These are phyloP conservation scores for Bidens hawaiensis DNA, from an alignment of 140 eudicot genomes.

Conservation along the genomic window DNA sequence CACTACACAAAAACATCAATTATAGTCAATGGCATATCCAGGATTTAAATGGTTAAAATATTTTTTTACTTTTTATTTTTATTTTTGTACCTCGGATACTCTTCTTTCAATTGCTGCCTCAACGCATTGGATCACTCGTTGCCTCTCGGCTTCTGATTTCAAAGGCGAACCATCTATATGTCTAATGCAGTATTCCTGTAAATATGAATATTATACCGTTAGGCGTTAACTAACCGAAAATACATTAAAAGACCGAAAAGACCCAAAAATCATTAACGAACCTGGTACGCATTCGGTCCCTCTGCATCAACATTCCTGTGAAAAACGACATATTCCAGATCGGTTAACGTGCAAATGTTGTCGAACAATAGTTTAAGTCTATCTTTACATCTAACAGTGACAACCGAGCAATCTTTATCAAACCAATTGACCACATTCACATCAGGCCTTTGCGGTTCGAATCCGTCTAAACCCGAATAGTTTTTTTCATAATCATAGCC, in stretches of 20 bases:
- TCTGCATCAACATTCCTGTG: constrained; percentile 89
- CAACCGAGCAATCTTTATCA: constrained; percentile 82
- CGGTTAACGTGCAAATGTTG: constrained; percentile 79
- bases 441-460: too few relatives aligned
- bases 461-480: too few relatives aligned
- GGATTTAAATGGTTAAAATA: neutral
- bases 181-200: constrained; percentile 71
- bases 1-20: constrained; percentile 39
- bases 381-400: constrained; percentile 77
- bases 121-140: constrained; percentile 79
- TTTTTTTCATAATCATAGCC: too few relatives aligned
- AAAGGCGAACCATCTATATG: too few relatives aligned
- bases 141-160: too few relatives aligned
- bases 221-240: neutral
- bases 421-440: constrained; percentile 91
- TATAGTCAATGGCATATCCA: neutral
- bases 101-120: constrained; percentile 89
- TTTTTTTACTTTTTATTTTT: neutral
- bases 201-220: neutral
- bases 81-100: constrained; percentile 63
- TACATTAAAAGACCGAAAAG: neutral
- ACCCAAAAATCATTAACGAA: constrained; percentile 8
- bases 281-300: constrained; percentile 87
- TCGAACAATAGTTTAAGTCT: constrained; percentile 89
- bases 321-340: constrained; percentile 83